Evolutionary conservation across 1,139 yeast genomes (phyloP).

Genomic region (Hyphopichia pseudoburtonii): DNA sequence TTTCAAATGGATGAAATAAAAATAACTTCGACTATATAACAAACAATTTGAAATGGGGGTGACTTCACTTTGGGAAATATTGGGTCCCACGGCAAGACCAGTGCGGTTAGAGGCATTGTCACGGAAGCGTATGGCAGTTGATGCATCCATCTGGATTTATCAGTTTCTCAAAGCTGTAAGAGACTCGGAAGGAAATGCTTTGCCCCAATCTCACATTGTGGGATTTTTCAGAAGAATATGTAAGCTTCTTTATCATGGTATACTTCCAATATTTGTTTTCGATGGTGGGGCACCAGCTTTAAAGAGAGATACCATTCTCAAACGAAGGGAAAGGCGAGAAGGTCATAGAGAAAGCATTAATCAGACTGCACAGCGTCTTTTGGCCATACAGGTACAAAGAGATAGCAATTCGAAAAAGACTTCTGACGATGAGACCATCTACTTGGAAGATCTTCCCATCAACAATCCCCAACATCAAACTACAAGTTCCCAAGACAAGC

Average conservation of each 20-base stretch:
- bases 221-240: conserved; percentile 95
- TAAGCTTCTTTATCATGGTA: conserved; percentile 84
- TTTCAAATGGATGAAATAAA: too few species aligned
- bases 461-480: conserved; percentile 17
- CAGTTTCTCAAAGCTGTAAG: conserved; percentile 95
- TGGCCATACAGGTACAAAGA: conserved; percentile 78
- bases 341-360: conserved; percentile 71
- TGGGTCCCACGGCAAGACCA: conserved; percentile 89
- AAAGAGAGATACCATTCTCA: conserved; percentile 72
- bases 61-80: conserved; percentile 87
- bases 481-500: conserved; percentile 12
- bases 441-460: conserved; percentile 44
- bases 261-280: conserved; percentile 90
- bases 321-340: conserved; percentile 69
- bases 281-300: conserved; percentile 96
- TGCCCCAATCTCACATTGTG: conserved; percentile 80
- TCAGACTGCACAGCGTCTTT: conserved; percentile 74
- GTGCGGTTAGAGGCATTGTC: conserved; percentile 81
- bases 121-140: conserved; percentile 83
- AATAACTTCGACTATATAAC: background rate
- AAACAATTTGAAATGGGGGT: conserved; percentile 76
- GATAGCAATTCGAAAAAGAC: conserved; percentile 31
- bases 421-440: conserved; percentile 25
- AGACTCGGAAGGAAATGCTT: conserved; percentile 76
- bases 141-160: conserved; percentile 98